Percentiles rank a stretch among this genome's conserved stretches.
Conservation (phyloP, 208 protist genomes). For the Kentomonas sorsogonicus region DNA sequence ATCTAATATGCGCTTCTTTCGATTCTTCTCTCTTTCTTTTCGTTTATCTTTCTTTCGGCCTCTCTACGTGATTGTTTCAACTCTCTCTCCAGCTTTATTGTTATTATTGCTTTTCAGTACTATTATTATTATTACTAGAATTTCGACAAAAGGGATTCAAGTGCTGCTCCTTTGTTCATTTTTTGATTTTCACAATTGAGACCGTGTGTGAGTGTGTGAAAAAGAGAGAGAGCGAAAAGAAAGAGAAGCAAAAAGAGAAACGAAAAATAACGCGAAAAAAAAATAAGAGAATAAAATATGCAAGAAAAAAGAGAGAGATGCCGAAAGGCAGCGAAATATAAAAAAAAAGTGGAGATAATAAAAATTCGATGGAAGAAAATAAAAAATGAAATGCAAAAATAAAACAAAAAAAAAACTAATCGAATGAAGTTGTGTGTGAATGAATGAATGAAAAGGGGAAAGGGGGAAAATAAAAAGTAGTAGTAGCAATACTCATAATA, state of each 20-base stretch:
- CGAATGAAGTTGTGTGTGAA: neutral
- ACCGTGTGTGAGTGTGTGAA: too few species aligned
- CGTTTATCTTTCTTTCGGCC: too few species aligned
- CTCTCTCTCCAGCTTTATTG: neutral
- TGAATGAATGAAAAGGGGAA: neutral
- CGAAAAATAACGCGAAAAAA: neutral
- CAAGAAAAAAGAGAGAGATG: conserved; percentile 2
- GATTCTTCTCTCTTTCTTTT: too few species aligned
- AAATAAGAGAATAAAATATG: conserved; percentile 9
- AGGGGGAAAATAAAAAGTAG: neutral
- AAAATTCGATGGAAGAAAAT: too few species aligned
- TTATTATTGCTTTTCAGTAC: neutral
- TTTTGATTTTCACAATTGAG: neutral
- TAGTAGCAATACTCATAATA: neutral
- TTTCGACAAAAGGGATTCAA: neutral
- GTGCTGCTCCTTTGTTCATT: too few species aligned
- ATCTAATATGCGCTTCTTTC: too few species aligned
- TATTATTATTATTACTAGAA: neutral
- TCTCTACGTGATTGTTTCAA: too few species aligned
- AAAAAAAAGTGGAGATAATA: conserved; percentile 3
- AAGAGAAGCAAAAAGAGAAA: conserved; percentile 9
- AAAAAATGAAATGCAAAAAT: conserved; percentile 3
- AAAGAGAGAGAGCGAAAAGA: neutral
- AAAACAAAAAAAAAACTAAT: conserved; percentile 1
- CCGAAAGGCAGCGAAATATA: neutral